Evolutionary conservation across 2,329 filamentous ascomycete species (phyloP).

Genomic region (Pseudocercospora fijiensis): DNA sequence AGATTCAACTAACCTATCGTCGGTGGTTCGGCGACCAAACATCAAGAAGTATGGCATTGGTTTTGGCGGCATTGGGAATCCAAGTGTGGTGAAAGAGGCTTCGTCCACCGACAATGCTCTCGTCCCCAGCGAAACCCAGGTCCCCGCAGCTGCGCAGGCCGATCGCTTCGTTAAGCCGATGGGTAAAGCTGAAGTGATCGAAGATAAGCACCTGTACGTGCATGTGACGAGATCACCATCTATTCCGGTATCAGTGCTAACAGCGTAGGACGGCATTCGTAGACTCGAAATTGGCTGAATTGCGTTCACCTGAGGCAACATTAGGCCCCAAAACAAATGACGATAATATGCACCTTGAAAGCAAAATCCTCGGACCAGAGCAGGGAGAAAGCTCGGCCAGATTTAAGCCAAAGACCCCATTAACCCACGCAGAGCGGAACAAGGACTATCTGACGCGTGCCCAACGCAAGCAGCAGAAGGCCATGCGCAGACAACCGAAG

Average conservation of each 20-base stretch:
- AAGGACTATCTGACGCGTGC: constrained; percentile 5
- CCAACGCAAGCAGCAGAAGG: constrained; percentile 8
- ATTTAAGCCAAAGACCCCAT: background rate
- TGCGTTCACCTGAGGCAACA: constrained; percentile 23
- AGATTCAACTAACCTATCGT: background rate
- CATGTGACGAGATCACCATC: constrained; percentile 9
- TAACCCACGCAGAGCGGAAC: background rate
- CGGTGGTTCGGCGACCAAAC: constrained; percentile 19
- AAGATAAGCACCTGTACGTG: constrained; percentile 77
- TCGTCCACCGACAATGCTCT: constrained; percentile 12
- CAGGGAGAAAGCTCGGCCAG: background rate
- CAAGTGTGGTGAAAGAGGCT: background rate
- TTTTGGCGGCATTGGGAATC: constrained; percentile 26
- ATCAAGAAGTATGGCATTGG: constrained; percentile 34
- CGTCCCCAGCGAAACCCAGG: constrained; percentile 17
- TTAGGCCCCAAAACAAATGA: too few relatives aligned
- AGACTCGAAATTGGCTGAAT: constrained; percentile 74
- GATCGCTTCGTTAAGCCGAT: constrained; percentile 71
- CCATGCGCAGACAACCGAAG: background rate
- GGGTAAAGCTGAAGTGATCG: constrained; percentile 61
- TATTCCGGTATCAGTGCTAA: constrained; percentile 54
- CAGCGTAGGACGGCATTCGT: constrained; percentile 77
- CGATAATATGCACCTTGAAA: background rate
- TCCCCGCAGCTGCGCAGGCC: constrained; percentile 36
- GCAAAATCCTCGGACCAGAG: background rate